Percentiles rank a stretch among this genome's conserved stretches.
Evolutionary conservation across 2,329 filamentous ascomycete genomes (phyloP).

Genomic region (Lachnellula cervina): DNA sequence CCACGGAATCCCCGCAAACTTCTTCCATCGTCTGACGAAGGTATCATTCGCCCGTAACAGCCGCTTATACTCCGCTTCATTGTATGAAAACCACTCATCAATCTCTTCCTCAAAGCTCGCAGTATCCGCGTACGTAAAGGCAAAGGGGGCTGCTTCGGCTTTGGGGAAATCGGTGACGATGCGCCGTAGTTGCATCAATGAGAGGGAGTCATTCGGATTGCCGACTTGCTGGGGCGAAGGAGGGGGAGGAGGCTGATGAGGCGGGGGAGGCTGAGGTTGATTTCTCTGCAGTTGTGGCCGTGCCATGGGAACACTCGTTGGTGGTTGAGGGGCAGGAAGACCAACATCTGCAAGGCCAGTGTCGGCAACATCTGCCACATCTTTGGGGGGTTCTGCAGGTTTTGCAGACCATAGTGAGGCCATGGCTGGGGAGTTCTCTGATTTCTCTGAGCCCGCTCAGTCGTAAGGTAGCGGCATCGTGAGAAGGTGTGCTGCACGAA

Average conservation of each 20-base stretch:
- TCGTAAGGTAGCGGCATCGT: background rate
- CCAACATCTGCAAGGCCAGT: conserved; percentile 37
- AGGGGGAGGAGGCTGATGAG: conserved; percentile 31
- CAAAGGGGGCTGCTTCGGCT: conserved; percentile 69
- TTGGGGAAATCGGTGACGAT: conserved; percentile 71
- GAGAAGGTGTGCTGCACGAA: background rate
- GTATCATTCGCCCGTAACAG: conserved; percentile 69
- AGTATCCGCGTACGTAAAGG: conserved; percentile 74
- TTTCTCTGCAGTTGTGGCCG: conserved; percentile 33
- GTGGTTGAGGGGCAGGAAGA: conserved; percentile 19
- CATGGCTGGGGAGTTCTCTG: conserved; percentile 1
- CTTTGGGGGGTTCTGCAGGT: conserved; percentile 14
- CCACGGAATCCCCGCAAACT: conserved; percentile 55
- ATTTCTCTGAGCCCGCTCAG: background rate
- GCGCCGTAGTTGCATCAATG: conserved; percentile 66
- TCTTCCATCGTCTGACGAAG: conserved; percentile 72
- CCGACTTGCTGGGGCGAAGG: conserved; percentile 27
- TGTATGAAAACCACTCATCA: conserved; percentile 96
- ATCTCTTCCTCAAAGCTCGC: conserved; percentile 79
- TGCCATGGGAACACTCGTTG: conserved; percentile 20
- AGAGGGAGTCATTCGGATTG: conserved; percentile 63
- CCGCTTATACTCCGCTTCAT: conserved; percentile 77
- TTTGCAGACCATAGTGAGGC: conserved; percentile 9
- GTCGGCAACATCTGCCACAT: conserved; percentile 37
- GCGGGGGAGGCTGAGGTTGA: conserved; percentile 35